Base-by-base conservation (phyloP, 306 rosid genomes). In the peach (Prunus persica) region DNA sequence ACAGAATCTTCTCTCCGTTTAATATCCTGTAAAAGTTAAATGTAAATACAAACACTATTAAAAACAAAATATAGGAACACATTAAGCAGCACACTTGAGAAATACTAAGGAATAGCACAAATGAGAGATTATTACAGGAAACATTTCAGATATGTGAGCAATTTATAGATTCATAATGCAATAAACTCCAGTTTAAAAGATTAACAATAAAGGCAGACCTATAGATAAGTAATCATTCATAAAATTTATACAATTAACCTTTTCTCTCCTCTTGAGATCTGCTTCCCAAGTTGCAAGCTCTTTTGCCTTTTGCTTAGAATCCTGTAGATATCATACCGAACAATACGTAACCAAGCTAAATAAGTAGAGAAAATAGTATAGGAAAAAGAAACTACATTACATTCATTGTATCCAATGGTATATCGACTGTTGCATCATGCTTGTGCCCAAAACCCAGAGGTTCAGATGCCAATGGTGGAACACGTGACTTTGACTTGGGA, bases 281-380 rank as follows among this genome's bases (percentile, higher is more conserved):
- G 96, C 93, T 83, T 92, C 99, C 96, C 99, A 92, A 38, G 76
- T 66, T 76, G 97, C 97, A 82, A 96, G 93, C 82, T 96, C 99
- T 78, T 87, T 86, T 77, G 78, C 89, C 69, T 85, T 96, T 82
- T 85, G 85, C 83, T 88, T 96, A 51, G 98, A 89, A 74, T 88
- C 96, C 98, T 96, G 72, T 34, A 55, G 38, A 86, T 52, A 80
- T 24, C 34, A 79, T 46, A 79, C 70, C 61, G 56, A 49, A 77
- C 49, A 67, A 50, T 67, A 51, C 62, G 75, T 82, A 47, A 74
- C 9, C 71, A 64, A 83, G 84, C 73, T 65, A 69, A 65, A 58
- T 24, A n/a, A 27, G 67, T 62, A 58, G 41, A 73, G 61, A 73
- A 18, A 67, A 82, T 60, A 62, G 57, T 65, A 49, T 16, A 54